Evolutionary conservation across 257 asterid genomes (phyloP).

Genomic region (Rauvolfia tetraphylla): DNA sequence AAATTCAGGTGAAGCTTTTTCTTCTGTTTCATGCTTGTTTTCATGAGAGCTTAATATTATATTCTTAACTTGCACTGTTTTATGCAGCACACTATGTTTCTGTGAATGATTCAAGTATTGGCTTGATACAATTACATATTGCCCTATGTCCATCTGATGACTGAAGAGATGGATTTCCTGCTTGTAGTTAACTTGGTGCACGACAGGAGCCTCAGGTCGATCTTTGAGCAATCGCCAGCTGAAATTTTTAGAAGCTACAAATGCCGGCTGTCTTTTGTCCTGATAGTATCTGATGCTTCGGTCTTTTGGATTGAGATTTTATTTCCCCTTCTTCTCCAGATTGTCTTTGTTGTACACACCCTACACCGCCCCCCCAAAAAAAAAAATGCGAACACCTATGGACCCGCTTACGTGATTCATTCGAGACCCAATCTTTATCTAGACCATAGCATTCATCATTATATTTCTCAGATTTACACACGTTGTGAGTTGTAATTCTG

Average conservation of each 20-base stretch:
- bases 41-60: neutral
- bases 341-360: neutral
- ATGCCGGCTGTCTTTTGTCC: no score
- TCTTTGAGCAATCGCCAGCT: slow-evolving; percentile 4
- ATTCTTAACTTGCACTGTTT: neutral
- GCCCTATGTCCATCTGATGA: neutral
- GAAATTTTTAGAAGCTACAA: slow-evolving; percentile 2
- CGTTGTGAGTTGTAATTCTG: no score
- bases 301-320: neutral
- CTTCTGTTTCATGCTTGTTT: neutral
- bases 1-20: neutral
- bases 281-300: neutral
- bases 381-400: neutral
- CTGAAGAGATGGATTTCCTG: neutral
- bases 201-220: neutral
- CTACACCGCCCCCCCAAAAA: neutral
- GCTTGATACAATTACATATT: neutral
- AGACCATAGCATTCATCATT: no score
- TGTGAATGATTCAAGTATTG: neutral
- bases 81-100: neutral
- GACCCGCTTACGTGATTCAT: no score
- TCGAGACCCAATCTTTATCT: no score
- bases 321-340: neutral
- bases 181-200: neutral
- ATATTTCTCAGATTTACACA: no score